Evolutionary conservation across 2,329 filamentous ascomycete species (phyloP), one percentile per base, ranked within the genome.

Genomic region (Penicillium sp.): DNA sequence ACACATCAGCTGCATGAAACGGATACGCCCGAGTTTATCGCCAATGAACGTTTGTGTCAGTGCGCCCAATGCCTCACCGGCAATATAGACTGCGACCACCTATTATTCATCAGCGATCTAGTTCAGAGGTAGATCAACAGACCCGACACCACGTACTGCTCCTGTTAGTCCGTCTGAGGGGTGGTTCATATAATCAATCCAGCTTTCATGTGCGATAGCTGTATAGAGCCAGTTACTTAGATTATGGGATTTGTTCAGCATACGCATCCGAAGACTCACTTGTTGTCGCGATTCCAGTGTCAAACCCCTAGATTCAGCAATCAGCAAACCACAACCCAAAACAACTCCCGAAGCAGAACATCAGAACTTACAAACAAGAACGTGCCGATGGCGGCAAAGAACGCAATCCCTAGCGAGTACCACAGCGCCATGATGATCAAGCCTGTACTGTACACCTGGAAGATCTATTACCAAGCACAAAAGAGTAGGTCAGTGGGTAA

Each of bases 261-360:
- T 27, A 19, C 26, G 8, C 5, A n/a, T 8, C n/a, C 9, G 5
- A n/a, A 3, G 26, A 71, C 76, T 71, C 58, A 81, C 78, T 85
- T 16, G 83, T 85, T 13, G 83, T 86, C 5, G 82, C 83, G 54
- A 85, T 85, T 27, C 83, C 83, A 0, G 83, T 85, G 66, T 85
- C 84, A 57, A 85, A 85, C 3, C 83, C 83, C 81, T 83, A 62
- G 47, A 27, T 59, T 37, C 37, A 31, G 14, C 10, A 21, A 27
- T 46, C n/a, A 46, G 33, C 51, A 39, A 48, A 43, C 45, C 10
- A 9, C 11, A 19, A 14, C 16, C 5, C 33, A 26, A 11, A 24
- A 22, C 43, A 26, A 33, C 22, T 5, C 6, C 14, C 3, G 0
- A 21, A 1, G 22, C 10, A 19, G 27, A n/a, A 24, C 45, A 22